Conservation (phyloP, 352 stramenopile genomes). For the Thraustochytrium striatum region DNA sequence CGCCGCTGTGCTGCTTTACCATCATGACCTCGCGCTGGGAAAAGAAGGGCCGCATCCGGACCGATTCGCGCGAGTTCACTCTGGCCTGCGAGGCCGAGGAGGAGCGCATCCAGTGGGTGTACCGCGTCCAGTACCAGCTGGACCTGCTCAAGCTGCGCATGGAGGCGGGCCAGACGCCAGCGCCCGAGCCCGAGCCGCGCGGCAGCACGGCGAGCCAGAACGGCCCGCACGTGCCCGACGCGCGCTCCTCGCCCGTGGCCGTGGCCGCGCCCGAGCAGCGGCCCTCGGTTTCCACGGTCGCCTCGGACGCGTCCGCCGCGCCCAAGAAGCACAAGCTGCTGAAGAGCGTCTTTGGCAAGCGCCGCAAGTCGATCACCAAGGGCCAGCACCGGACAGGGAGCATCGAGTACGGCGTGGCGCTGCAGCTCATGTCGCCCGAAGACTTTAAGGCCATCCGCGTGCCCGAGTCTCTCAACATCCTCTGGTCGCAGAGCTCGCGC, state of each 20-base stretch:
- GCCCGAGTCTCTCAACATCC: neutral
- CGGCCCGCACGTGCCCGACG: neutral
- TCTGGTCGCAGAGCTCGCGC: neutral
- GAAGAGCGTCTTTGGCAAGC: conserved; percentile 17
- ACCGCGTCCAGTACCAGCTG: conserved; percentile 35
- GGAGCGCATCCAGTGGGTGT: conserved; percentile 35
- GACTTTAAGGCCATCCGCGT: neutral
- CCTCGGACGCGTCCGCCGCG: neutral
- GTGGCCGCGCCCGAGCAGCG: too few species aligned
- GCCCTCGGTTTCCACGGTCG: too few species aligned
- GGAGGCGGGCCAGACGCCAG: neutral
- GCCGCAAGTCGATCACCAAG: neutral
- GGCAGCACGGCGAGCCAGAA: neutral
- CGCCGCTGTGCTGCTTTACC: conserved; percentile 21
- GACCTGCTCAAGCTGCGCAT: conserved; percentile 18
- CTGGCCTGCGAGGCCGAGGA: conserved; percentile 8
- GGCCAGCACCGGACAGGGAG: neutral
- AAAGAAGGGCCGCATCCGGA: conserved; percentile 20
- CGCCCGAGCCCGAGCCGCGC: neutral
- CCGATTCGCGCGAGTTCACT: conserved; percentile 4
- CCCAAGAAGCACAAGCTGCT: neutral
- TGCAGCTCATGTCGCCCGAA: neutral
- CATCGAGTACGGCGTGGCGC: neutral
- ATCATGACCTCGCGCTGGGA: conserved; percentile 29
- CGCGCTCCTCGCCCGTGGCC: neutral